Evolutionary conservation across 768 basidiomycete genomes (phyloP), one percentile per base, ranked within the genome.

Genomic region (Chalciporus piperatus): DNA sequence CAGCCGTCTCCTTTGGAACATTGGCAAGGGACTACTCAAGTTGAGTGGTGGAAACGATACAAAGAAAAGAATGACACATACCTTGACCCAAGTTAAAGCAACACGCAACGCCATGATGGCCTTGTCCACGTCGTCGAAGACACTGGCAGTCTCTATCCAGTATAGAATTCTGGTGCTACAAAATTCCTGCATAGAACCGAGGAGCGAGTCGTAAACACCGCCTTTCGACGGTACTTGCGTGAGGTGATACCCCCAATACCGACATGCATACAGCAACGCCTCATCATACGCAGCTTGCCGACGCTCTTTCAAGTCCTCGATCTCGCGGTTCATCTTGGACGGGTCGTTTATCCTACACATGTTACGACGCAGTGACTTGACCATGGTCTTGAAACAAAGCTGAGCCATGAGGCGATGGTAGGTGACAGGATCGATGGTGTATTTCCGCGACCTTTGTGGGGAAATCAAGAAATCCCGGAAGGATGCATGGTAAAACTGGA

Each of bases 401-500:
- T 50, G 54, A 8, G 54, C 51, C 47, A 60, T 53, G 35, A 59
- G 50, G 7, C 57, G 54, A 50, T 60, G 59, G 38, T 60, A 56
- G 6, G 16, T 22, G 3, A 39, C 41, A 11, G 58, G 53, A 37
- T 56, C 30, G 30, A 53, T 27, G 16, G 45, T 35, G 30, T 40
- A 59, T 33, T 39, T 52, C 28, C 39, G 50, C n/a, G 57, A 55
- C n/a, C 59, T 41, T 25, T 59, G 53, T 10, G 47, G 57, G 2
- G 35, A 47, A n/a, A 55, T 16, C 35, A 60, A 37, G 33, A 60
- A 59, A 33, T 60, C 58, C 3, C 59, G 56, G 46, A 60, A 60
- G 20, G 58, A 59, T 9, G 59, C 58, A 16, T 60, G 59, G 17
- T 60, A 60, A 28, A 60, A 60, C 17, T 59, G 59, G 27, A 60